Percentiles rank a stretch among this genome's conserved stretches.
Conservation (phyloP, 768 basidiomycete species). For the Lenzites betulinus region DNA sequence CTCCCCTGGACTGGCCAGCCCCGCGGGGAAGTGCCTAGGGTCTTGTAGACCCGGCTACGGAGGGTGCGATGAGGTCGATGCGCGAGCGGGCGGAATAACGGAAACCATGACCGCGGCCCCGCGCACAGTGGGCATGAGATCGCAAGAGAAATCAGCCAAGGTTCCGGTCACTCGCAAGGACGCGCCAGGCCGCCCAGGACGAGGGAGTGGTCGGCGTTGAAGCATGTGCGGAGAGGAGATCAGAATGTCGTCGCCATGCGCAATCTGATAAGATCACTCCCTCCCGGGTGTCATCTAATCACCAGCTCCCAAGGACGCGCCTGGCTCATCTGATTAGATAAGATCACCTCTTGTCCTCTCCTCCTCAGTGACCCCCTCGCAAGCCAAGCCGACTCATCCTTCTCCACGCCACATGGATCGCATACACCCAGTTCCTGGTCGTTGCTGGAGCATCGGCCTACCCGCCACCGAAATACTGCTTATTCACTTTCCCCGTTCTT, state of each 20-base stretch:
- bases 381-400: slow-evolving; percentile 3
- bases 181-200: not conserved
- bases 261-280: slow-evolving; percentile 23
- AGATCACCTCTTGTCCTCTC: slow-evolving; percentile 5
- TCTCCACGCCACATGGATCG: slow-evolving; percentile 6
- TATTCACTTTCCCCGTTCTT: not conserved
- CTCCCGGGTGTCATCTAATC: slow-evolving; percentile 8
- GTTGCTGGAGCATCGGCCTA: not conserved
- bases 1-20: not conserved
- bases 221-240: not conserved
- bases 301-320: not conserved
- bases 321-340: slow-evolving; percentile 21
- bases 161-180: not conserved
- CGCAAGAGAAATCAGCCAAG: slow-evolving; percentile 3
- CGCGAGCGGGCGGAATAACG: slow-evolving; percentile 13
- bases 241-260: slow-evolving; percentile 9
- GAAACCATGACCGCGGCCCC: slow-evolving; percentile 4
- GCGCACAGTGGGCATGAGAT: not conserved
- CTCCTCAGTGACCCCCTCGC: not conserved
- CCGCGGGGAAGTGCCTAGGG: slow-evolving; percentile 3
- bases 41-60: slow-evolving; percentile 5
- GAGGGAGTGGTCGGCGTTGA: not conserved
- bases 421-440: not conserved
- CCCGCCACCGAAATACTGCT: not conserved
- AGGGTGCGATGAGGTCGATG: not conserved